Evolutionary conservation across 2,329 filamentous ascomycete genomes (phyloP).

Genomic region (Uncinocarpus reesii): DNA sequence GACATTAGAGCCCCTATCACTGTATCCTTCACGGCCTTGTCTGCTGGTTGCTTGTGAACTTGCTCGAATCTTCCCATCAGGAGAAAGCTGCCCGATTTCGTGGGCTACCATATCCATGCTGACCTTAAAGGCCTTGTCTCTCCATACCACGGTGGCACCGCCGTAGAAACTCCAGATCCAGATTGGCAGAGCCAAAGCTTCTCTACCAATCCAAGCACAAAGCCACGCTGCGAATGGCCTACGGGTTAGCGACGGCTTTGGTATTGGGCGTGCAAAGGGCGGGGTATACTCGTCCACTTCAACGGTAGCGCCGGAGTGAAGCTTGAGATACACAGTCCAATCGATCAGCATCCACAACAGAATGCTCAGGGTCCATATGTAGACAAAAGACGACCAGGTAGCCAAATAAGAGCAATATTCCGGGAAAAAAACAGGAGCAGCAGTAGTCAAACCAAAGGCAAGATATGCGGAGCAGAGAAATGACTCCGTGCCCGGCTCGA

Average conservation of each 20-base stretch:
- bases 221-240: slow-evolving; percentile 62
- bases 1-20: slow-evolving; percentile 6
- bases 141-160: slow-evolving; percentile 80
- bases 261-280: slow-evolving; percentile 51
- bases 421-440: slow-evolving; percentile 50
- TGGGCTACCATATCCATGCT: slow-evolving; percentile 73
- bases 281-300: slow-evolving; percentile 65
- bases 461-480: slow-evolving; percentile 74
- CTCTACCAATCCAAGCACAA: slow-evolving; percentile 72
- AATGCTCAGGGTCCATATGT: slow-evolving; percentile 58
- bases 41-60: neutral
- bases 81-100: slow-evolving; percentile 28
- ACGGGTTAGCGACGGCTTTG: slow-evolving; percentile 36
- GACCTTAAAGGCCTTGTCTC: slow-evolving; percentile 72
- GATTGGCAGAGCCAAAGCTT: slow-evolving; percentile 72
- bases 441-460: slow-evolving; percentile 64
- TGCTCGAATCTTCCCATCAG: neutral
- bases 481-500: slow-evolving; percentile 86
- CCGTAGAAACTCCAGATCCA: slow-evolving; percentile 85
- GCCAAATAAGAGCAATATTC: slow-evolving; percentile 42
- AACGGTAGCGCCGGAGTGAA: slow-evolving; percentile 64
- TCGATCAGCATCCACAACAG: slow-evolving; percentile 64
- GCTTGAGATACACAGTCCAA: slow-evolving; percentile 57
- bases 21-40: neutral
- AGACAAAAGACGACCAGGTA: slow-evolving; percentile 57